Conservation (phyloP, 306 rosid species). For the Cucurbita argyrosperma region DNA sequence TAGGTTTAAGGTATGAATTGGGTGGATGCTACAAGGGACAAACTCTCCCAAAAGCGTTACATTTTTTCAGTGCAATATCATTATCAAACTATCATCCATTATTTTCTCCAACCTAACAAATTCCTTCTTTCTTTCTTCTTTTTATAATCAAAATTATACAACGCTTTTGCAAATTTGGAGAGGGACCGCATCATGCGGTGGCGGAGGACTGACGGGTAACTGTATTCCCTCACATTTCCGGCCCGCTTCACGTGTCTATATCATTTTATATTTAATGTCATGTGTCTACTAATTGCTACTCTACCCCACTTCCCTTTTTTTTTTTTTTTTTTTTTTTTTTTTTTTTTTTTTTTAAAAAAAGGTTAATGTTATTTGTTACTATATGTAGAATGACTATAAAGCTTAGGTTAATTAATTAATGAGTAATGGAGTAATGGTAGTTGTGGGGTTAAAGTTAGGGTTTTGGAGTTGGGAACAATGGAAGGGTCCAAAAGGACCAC, state of each 20-base stretch:
- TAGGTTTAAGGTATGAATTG: neutral
- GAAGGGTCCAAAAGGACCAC: constrained; percentile 1
- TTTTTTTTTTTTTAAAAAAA: too few relatives aligned
- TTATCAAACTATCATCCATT: neutral
- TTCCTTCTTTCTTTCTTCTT: too few relatives aligned
- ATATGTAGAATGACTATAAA: too few relatives aligned
- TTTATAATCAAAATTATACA: too few relatives aligned
- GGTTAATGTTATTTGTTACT: too few relatives aligned
- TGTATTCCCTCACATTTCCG: neutral
- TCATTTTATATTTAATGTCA: neutral
- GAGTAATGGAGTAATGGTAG: neutral
- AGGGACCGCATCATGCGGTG: constrained; percentile 2
- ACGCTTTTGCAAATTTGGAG: neutral
- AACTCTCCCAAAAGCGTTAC: neutral
- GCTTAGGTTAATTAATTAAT: neutral
- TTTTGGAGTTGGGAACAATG: neutral
- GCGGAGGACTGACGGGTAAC: neutral
- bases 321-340: too few relatives aligned
- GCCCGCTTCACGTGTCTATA: neutral
- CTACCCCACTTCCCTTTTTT: neutral
- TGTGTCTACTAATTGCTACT: neutral
- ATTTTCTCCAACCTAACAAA: too few relatives aligned
- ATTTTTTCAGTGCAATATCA: neutral
- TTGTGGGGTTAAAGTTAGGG: neutral
- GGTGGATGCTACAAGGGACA: neutral